Percentiles rank a stretch among this genome's conserved stretches.
phyloP scores from a whole-genome alignment of 1,139 yeast genomes.

The Blastobotrys apis region DNA sequence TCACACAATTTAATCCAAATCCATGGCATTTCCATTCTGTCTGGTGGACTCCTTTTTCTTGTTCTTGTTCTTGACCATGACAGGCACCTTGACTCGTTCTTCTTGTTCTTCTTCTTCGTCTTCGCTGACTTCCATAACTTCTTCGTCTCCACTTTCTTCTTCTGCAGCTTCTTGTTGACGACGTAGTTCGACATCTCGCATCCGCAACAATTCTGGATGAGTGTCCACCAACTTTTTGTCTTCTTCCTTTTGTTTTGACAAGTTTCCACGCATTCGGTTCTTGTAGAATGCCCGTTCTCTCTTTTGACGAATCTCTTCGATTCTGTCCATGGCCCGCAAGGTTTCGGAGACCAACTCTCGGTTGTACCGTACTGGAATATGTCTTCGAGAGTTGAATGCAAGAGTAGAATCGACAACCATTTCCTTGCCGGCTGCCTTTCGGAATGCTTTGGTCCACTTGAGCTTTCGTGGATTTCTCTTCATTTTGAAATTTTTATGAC shows the following conservation, averaged over 20 bases:
- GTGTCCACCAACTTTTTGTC: slow-evolving; percentile 86
- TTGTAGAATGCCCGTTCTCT: slow-evolving; percentile 98
- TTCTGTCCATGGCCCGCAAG: slow-evolving; percentile 89
- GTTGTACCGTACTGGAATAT: slow-evolving; percentile 96
- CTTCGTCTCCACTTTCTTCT: slow-evolving; percentile 40
- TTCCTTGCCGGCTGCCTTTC: slow-evolving; percentile 99
- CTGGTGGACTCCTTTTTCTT: slow-evolving; percentile 23
- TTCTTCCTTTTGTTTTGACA: slow-evolving; percentile 75
- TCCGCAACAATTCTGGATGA: slow-evolving; percentile 82
- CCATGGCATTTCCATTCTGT: slow-evolving; percentile 9
- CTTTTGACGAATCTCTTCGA: slow-evolving; percentile 91
- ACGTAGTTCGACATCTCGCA: slow-evolving; percentile 89
- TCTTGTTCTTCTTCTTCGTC: slow-evolving; percentile 37
- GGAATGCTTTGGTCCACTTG: slow-evolving; percentile 97
- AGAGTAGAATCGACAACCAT: slow-evolving; percentile 95
- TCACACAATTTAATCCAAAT: slow-evolving; percentile 11
- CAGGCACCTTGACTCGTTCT: slow-evolving; percentile 67
- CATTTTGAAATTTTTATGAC: slow-evolving; percentile 96
- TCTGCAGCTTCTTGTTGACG: slow-evolving; percentile 65
- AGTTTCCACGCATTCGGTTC: slow-evolving; percentile 98
- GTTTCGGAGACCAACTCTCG: slow-evolving; percentile 94
- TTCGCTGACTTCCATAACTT: slow-evolving; percentile 35
- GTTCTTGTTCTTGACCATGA: slow-evolving; percentile 64
- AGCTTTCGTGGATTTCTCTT: slow-evolving; percentile 98
- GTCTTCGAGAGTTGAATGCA: slow-evolving; percentile 95